Evolutionary conservation across 768 basidiomycete genomes (phyloP).

Genomic region (Epithele typhae): DNA sequence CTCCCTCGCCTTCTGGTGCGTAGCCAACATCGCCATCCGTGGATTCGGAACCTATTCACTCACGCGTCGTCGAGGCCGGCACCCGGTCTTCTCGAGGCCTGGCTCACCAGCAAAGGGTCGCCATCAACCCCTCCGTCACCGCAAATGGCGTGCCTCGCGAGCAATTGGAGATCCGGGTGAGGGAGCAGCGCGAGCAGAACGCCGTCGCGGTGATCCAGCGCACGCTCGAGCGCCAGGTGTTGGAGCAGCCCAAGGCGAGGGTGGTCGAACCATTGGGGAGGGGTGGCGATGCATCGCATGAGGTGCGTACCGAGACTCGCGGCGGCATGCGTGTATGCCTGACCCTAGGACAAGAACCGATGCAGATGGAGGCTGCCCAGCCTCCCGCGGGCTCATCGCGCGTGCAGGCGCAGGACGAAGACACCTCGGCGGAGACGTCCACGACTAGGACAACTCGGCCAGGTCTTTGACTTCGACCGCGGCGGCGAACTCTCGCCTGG

Average conservation of each 20-base stretch:
- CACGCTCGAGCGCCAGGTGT: conserved; percentile 48
- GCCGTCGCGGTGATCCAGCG: conserved; percentile 54
- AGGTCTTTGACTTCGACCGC: conserved; percentile 28
- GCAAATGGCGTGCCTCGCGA: conserved; percentile 74
- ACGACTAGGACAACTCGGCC: conserved; percentile 43
- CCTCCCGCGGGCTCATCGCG: conserved; percentile 19
- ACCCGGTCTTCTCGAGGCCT: conserved; percentile 91
- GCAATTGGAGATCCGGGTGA: conserved; percentile 64
- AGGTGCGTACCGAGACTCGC: no score
- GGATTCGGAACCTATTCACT: conserved; percentile 90
- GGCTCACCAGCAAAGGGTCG: conserved; percentile 85
- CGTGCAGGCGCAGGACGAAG: conserved; percentile 53
- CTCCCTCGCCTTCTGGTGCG: conserved; percentile 91
- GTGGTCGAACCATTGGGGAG: not conserved
- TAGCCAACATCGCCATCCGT: conserved; percentile 94
- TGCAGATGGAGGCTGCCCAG: conserved; percentile 20
- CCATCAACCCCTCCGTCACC: conserved; percentile 74
- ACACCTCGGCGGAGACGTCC: conserved; percentile 60
- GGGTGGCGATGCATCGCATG: conserved; percentile 1
- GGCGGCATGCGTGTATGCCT: no score
- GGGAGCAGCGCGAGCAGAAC: conserved; percentile 55
- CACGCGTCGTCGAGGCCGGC: conserved; percentile 91
- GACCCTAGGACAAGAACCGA: conserved; percentile 24
- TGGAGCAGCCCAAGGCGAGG: not conserved
- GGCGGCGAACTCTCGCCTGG: conserved; percentile 52